Evolutionary conservation across 1,139 yeast genomes (phyloP), one percentile per base, ranked within the genome.

Genomic region (Nakaseomyces kungkrabaensis): DNA sequence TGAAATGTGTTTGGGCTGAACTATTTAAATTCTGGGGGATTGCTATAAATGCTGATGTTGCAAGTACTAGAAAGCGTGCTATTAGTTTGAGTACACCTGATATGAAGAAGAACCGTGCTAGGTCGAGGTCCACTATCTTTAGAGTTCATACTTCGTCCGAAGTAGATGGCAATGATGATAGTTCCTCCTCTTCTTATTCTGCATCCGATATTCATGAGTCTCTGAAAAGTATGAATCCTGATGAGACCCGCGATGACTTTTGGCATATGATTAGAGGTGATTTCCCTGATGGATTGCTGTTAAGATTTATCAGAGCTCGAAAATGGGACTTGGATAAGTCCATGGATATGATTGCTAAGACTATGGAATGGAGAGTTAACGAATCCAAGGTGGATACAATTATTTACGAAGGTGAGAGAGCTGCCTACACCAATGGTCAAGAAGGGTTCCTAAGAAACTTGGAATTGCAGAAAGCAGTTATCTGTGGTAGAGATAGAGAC

Each of bases 1-100:
- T 87, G 57, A 86, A 86, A 67, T 87, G 84, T 61, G 74, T 81
- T 49, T 83, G 92, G 89, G 79, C 82, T 40, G 76, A 79, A 53
- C 60, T 82, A 46, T 68, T 85, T 53, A 76, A 74, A 50, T 79
- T 73, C 52, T 74, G 79, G 69, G 94, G 89, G 2, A 73, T 77
- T 50, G 73, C 74, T 1, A 71, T 80, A 9, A 66, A 66, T 29
- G 60, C 74, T 32, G 65, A 67, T n/a, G 32, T 13, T 25, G 50
- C 46, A 26, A 57, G 53, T 29, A 58, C 51, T 45, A 41, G 44
- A 13, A 41, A 29, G 44, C 33, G 44, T 27, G 34, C 44, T 13
- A 27, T 29, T 8, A 41, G 44, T 38, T 26, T 38, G 43, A 26
- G 25, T 8, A 13, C 33, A 10, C 24, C 33, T 13, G 44, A 29